Base-by-base conservation (phyloP, 768 basidiomycete species). In the Mycena latifolia region DNA sequence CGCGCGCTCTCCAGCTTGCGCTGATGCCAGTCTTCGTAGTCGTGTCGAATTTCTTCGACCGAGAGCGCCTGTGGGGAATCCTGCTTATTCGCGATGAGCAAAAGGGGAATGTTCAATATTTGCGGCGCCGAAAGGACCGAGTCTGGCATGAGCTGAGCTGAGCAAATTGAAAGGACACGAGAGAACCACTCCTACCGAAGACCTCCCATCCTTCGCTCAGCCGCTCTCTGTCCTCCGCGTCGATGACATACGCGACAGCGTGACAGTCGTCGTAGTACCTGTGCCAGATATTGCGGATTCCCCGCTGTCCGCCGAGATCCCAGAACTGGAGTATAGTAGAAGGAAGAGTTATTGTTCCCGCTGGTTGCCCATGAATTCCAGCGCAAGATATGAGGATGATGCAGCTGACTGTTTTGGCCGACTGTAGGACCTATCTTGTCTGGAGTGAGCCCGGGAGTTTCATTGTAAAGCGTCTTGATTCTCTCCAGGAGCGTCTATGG, bases 191-290 rank as follows among this genome's bases (percentile, higher is more conserved):
- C 93, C 62, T 77, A 98, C 97, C 96, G 72, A 99, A 99, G 10
- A 95, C 96, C 69, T 95, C 93, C 97, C 97, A 99, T 18, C 95
- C 94, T 82, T 99, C 98, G 52, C 90, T 87, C 28, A 99, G 82
- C 41, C 97, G 82, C 72, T 94, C 95, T 35, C 90, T 81, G 81
- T 99, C 97, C 69, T 92, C 88, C 11, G 96, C 95, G 76, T 99
- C 98, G 56, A 99, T 89, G 55, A 99, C 92, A 72, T 94, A 99
- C 43, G 93, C 95, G 48, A 99, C 94, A 10, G 96, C 97, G 77
- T 99, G 97, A 69, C 96, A 98, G 75, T 98, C 96, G 60, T 94
- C 92, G 76, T 97, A 98, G 79, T 99, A 99, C 61, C 88, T 84
- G 64, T 91, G 89, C 96, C 97, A 99, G 69, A 99, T 97, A 37